These are phyloP conservation scores for Dactylellina drechsleri DNA, from an alignment of 2,329 filamentous ascomycete species.

Conservation along the genomic window DNA sequence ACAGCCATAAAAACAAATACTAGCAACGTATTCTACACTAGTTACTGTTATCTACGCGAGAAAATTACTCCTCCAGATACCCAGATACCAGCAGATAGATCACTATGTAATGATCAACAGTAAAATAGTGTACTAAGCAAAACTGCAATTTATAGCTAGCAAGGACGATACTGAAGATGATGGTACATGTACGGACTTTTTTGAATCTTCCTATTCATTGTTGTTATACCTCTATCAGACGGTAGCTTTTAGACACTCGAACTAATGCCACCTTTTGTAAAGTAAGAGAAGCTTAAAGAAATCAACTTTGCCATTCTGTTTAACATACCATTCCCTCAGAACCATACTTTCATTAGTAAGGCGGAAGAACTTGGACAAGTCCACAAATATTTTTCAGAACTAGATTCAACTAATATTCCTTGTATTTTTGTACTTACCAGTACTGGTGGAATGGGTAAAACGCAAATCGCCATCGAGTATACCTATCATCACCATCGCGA, in stretches of 20 bases:
- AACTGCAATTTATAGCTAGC: no score
- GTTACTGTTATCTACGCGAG: no score
- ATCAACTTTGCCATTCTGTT: conserved; percentile 20
- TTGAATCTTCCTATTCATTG: no score
- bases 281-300: neutral
- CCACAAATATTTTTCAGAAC: conserved; percentile 11
- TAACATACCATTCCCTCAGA: conserved; percentile 20
- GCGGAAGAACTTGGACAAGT: neutral
- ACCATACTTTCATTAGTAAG: conserved; percentile 10
- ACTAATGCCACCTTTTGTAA: no score
- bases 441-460: conserved; percentile 5
- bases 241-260: no score
- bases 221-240: no score
- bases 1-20: no score
- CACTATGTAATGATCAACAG: no score
- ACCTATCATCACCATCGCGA: conserved; percentile 41
- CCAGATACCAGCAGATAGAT: neutral
- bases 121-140: no score
- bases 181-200: no score
- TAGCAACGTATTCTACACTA: no score
- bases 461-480: conserved; percentile 56
- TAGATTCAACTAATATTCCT: neutral
- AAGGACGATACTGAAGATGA: no score
- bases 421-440: neutral
- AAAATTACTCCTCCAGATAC: neutral